A percentile compares a stretch with the other conserved stretches of the same genome.
These are phyloP conservation scores for Penicillium chermesinum DNA, from an alignment of 495 filamentous ascomycete species.

Conservation along the genomic window DNA sequence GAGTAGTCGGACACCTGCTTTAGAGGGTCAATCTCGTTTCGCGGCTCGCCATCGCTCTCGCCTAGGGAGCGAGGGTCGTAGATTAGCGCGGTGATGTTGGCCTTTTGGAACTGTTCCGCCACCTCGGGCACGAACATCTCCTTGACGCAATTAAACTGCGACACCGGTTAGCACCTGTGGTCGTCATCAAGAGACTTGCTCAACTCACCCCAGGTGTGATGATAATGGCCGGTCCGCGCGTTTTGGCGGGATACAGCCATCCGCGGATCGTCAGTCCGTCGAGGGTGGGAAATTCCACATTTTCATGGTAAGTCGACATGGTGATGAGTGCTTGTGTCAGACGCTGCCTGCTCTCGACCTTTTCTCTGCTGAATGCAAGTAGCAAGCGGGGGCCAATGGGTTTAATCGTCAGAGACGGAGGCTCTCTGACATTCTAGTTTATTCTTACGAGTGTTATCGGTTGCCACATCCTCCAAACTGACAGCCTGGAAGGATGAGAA, in stretches of 20 bases:
- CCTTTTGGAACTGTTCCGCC: constrained; percentile 34
- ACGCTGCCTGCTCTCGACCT: too few relatives aligned
- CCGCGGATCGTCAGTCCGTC: constrained; percentile 18
- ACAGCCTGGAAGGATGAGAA: too few relatives aligned
- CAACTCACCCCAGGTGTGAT: constrained; percentile 39
- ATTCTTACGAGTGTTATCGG: too few relatives aligned
- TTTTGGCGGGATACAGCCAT: constrained; percentile 20
- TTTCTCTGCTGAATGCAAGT: too few relatives aligned
- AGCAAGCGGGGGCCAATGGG: too few relatives aligned
- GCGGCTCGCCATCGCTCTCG: constrained; percentile 42
- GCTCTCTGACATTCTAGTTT: too few relatives aligned
- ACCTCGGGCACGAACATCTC: constrained; percentile 32
- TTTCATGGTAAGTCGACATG: too few relatives aligned
- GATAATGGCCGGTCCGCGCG: constrained; percentile 29
- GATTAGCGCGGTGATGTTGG: constrained; percentile 31
- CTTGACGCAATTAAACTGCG: constrained; percentile 43
- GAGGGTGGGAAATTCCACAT: constrained; percentile 29
- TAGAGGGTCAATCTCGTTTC: constrained; percentile 36
- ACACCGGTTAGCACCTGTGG: background rate
- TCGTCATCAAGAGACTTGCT: too few relatives aligned
- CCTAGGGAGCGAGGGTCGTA: too few relatives aligned
- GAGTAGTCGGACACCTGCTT: constrained; percentile 32
- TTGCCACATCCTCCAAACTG: too few relatives aligned
- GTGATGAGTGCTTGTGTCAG: too few relatives aligned
- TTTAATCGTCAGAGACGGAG: too few relatives aligned